A percentile compares a stretch with the other conserved stretches of the same genome.
phyloP scores from a whole-genome alignment of 176 grass and related monocot species.

The Hordeum marinum region DNA sequence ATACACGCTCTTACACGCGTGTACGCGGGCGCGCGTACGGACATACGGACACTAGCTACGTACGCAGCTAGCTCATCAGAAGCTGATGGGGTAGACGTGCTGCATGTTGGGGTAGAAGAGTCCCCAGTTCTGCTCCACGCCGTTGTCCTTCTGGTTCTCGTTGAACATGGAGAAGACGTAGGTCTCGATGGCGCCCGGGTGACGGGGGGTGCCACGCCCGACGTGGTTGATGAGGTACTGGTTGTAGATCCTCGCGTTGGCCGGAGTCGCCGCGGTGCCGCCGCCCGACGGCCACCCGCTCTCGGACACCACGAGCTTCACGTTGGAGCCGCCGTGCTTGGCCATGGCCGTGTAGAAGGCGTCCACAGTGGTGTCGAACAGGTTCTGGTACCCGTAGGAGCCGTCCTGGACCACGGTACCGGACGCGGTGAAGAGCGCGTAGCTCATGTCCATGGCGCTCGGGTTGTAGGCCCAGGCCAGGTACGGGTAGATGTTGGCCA shows the following conservation, averaged over 20 bases:
- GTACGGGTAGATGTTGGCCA: conserved; percentile 77
- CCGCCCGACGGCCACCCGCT: conserved; percentile 65
- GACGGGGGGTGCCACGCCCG: conserved; percentile 49
- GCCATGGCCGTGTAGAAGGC: conserved; percentile 53
- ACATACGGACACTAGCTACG: not conserved
- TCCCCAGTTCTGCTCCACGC: conserved; percentile 63
- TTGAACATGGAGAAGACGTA: conserved; percentile 82
- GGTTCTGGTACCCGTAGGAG: conserved; percentile 57
- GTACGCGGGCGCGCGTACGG: not conserved
- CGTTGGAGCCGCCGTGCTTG: conserved; percentile 26
- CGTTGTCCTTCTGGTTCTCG: conserved; percentile 60
- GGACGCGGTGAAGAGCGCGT: conserved; percentile 47
- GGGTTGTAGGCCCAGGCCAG: conserved; percentile 31
- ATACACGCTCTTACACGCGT: not conserved
- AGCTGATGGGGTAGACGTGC: conserved; percentile 64
- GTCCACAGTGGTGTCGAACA: conserved; percentile 66
- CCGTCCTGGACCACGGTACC: conserved; percentile 56
- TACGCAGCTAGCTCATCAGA: conserved; percentile 13
- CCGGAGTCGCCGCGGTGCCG: not conserved
- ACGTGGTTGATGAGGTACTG: conserved; percentile 70
- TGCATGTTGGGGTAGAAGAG: conserved; percentile 79
- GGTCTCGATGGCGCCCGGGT: conserved; percentile 48
- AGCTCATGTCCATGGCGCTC: conserved; percentile 31
- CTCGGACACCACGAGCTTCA: conserved; percentile 57
- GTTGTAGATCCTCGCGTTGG: conserved; percentile 61